Conservation (phyloP, 2,329 filamentous ascomycete genomes). For the Neopestalotiopsis rosae region DNA sequence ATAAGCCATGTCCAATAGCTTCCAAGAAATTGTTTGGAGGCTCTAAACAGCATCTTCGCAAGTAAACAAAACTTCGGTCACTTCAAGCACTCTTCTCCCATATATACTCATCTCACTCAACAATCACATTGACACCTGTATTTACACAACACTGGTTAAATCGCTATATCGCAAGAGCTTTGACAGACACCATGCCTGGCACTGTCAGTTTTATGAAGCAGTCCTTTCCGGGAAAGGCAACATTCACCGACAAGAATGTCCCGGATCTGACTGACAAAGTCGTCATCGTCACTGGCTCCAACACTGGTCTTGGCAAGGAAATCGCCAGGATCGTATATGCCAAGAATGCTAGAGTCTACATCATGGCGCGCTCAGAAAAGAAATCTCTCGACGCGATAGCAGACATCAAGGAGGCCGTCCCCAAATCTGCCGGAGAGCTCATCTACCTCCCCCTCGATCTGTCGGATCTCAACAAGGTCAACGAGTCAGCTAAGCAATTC, state of each 20-base stretch:
- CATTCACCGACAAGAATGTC: conserved; percentile 5
- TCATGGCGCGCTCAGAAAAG: conserved; percentile 11
- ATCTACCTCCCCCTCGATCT: conserved; percentile 28
- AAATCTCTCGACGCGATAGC: not conserved
- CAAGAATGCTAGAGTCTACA: conserved; percentile 15
- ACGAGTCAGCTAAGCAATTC: conserved; percentile 20
- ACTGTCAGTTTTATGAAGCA: conserved; percentile 3
- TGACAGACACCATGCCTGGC: not conserved
- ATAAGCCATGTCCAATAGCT: not conserved
- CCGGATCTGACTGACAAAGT: conserved; percentile 7
- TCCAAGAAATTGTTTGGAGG: not conserved
- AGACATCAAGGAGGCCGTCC: not conserved
- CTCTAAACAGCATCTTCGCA: not conserved
- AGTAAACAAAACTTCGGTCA: not conserved
- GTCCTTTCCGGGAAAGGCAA: conserved; percentile 5
- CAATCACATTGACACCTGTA: not conserved
- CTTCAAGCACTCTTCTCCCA: not conserved
- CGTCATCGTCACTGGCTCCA: conserved; percentile 15
- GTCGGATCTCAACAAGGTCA: conserved; percentile 27
- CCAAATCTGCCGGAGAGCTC: conserved; percentile 11
- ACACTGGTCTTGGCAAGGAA: conserved; percentile 17
- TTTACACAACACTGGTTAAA: not conserved
- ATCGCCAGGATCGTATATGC: conserved; percentile 6
- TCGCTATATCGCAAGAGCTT: not conserved
- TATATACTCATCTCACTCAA: not conserved